Percentiles rank a stretch among this genome's conserved stretches.
Conservation (phyloP, 371 early-diverging fungal species). For the Rhizopus arrhizus region DNA sequence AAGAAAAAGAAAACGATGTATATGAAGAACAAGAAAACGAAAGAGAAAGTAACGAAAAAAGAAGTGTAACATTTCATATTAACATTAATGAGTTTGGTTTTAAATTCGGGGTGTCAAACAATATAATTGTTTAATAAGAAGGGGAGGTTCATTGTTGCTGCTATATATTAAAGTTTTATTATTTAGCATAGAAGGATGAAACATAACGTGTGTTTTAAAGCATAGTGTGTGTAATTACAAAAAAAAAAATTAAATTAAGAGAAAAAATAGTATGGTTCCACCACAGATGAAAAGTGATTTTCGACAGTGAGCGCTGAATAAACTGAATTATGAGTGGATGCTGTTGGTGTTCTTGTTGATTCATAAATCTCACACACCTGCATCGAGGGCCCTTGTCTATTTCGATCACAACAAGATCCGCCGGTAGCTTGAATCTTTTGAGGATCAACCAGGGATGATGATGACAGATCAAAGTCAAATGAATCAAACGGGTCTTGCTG, state of each 20-base stretch:
- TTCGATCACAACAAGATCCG: no score
- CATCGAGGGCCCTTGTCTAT: no score
- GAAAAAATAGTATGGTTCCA: not conserved
- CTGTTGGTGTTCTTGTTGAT: not conserved
- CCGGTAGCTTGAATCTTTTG: slow-evolving; percentile 8
- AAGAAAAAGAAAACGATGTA: not conserved
- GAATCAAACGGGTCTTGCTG: slow-evolving; percentile 35
- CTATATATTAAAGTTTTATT: not conserved
- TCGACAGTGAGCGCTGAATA: slow-evolving; percentile 17
- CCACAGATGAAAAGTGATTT: slow-evolving; percentile 5
- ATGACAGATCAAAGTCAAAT: slow-evolving; percentile 22
- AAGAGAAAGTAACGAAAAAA: not conserved
- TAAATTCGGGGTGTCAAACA: not conserved
- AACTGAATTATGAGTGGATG: slow-evolving; percentile 22
- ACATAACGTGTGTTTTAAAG: no score
- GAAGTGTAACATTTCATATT: not conserved
- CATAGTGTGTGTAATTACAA: no score
- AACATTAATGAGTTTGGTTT: not conserved
- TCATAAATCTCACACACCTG: no score
- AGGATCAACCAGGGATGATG: not conserved
- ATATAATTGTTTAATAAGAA: no score
- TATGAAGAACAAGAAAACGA: not conserved
- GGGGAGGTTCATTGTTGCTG: no score
- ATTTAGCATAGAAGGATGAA: not conserved
- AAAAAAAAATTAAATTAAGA: not conserved